Conservation (phyloP, 306 rosid genomes). For the Fagus sylvatica region DNA sequence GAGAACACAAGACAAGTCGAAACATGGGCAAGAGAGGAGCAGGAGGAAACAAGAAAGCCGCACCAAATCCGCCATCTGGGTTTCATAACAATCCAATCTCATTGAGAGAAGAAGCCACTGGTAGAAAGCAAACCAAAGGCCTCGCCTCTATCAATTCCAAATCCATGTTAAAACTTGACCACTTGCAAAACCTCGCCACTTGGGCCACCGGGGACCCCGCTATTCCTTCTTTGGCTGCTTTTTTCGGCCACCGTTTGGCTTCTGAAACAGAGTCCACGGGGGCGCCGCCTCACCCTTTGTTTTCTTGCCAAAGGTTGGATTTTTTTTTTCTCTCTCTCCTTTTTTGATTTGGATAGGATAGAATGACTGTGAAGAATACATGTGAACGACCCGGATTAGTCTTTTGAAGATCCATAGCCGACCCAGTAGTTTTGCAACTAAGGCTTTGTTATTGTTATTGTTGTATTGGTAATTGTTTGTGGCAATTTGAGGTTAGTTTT, state of each 20-base stretch:
- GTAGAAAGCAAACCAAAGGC: slow-evolving; percentile 54
- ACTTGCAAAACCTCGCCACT: slow-evolving; percentile 52
- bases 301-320: slow-evolving; percentile 66
- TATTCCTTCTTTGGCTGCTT: slow-evolving; percentile 62
- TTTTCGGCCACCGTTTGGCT: slow-evolving; percentile 61
- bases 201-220: slow-evolving; percentile 57
- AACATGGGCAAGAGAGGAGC: slow-evolving; percentile 51
- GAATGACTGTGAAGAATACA: too few relatives aligned
- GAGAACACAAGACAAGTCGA: too few relatives aligned
- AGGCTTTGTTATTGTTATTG: neutral
- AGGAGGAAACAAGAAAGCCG: slow-evolving; percentile 10
- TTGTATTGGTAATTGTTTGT: neutral
- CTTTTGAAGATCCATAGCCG: too few relatives aligned
- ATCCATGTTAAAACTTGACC: slow-evolving; percentile 49
- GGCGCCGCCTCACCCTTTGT: slow-evolving; percentile 42
- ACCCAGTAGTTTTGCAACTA: too few relatives aligned
- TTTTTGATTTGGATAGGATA: too few relatives aligned
- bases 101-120: slow-evolving; percentile 62
- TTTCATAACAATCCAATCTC: slow-evolving; percentile 34
- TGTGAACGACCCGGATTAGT: too few relatives aligned
- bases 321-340: neutral
- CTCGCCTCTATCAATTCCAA: slow-evolving; percentile 30
- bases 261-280: slow-evolving; percentile 49
- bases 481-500: neutral
- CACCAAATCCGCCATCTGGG: neutral